Base-by-base conservation (phyloP, 2,329 filamentous ascomycete genomes). In the Aspergillus fumigatiaffinis region DNA sequence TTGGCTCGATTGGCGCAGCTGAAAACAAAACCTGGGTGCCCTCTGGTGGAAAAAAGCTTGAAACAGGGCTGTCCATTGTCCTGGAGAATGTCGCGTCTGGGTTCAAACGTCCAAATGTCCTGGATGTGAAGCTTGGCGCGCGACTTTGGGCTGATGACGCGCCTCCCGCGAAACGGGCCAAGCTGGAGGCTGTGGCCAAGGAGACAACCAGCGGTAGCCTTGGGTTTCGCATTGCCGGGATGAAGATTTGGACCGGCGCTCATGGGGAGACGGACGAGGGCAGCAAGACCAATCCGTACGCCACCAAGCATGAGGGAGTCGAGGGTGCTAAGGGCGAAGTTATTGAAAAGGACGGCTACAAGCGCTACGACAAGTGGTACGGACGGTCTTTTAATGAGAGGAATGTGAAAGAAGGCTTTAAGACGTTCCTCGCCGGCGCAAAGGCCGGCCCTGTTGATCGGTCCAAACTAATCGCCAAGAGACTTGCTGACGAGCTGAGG, bases 51-150 rank as follows among this genome's bases (percentile, higher is more conserved):
- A 81, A 80, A 60, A 92, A 84, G 62, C 73, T 97, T 59, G 81
- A 85, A 25, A 96, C 92, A 0, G 87, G 92, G 55, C 81, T 86
- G 54, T 90, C 90, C 2, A 87, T 97, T 20, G 92, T 96, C 12
- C 79, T 97, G 28, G 89, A 92, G 70, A 97, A 97, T 71, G 84
- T 90, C 6, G 87, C 91, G 0, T 83, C 84, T 62, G 91, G 91
- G 0, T 97, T 92, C 79, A 84, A 84, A 67, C 84, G 85, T 57
- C 91, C 94, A 6, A 97, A 96, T 66, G 91, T 99, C 7, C 79
- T 99, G 57, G 94, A 99, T 70, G 84, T 96, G 63, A 99, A 99
- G 77, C 84, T 99, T 21, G 94, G 94, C 47, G 83, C 87, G 51
- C 84, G 90, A 32, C 78, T 99, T 5, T 97, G 92, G 88, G 93